Base-by-base conservation (phyloP, 1,284 basidiomycete species). In the Tranzscheliella williamsii region DNA sequence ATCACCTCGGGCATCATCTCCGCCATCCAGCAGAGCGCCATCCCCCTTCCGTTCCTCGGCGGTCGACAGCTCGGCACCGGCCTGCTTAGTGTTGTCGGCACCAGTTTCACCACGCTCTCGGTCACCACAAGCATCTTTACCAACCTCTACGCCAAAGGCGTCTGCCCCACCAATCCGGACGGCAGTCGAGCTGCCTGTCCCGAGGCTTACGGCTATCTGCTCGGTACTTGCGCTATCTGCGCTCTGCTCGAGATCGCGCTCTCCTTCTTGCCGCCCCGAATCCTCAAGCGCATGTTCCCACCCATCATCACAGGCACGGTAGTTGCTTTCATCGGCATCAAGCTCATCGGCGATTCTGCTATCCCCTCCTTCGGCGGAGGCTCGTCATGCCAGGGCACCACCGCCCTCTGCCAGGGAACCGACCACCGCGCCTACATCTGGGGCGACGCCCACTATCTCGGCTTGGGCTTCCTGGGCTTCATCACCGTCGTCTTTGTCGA, bases 381-480 rank as follows among this genome's bases (percentile, higher is more conserved):
- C 7, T 84, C 53, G 40, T 54, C 67, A 1, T 81, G 84, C 15
- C 87, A 87, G 1, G 79, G 80, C 3, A 83, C 81, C 9, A 26
- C 47, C 3, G 32, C n/a, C 15, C 0, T 85, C 81, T 27, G 87
- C 84, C 24, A 41, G 42, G 48, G 62, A 17, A 41, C 52, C 6
- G 51, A 88, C 86, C 0, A 85, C 82, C 21, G 87, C 84, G 57
- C 58, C 35, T 58, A 53, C 34, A 24, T 33, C 30, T 90, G 87
- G 87, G 88, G 88, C 15, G 87, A 86, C 0, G 85, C 88, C 0
- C 83, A 89, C 68, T 90, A 89, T 78, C 86, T 91, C 37, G 88
- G 90, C 3, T 84, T 92, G 24, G 90, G 90, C 0, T 91, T 92
- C 81, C 80, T 91, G 17, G 86, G 85, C 0, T 91, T 91, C 78